Evolutionary conservation across 2,329 filamentous ascomycete genomes (phyloP).

Genomic region (Cephalotrichum gorgonifer): DNA sequence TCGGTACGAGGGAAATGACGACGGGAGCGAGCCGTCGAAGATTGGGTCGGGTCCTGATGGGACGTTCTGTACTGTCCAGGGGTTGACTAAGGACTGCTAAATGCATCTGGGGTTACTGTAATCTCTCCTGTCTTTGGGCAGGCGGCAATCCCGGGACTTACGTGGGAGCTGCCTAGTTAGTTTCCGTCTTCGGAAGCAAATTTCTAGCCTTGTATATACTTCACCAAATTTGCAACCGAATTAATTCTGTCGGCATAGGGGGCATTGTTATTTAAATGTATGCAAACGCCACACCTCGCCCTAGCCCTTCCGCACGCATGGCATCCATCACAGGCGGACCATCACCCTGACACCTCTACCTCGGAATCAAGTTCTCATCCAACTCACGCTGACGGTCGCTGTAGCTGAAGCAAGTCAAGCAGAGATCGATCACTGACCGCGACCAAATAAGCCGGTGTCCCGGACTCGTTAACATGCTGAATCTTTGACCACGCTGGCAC

Average conservation of each 20-base stretch:
- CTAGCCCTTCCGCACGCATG: too few relatives aligned
- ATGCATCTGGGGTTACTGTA: background rate
- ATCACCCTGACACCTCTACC: too few relatives aligned
- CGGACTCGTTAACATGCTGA: slow-evolving; percentile 29
- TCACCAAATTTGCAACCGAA: too few relatives aligned
- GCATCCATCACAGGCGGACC: too few relatives aligned
- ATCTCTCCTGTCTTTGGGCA: too few relatives aligned
- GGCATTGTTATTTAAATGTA: too few relatives aligned
- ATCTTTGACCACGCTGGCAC: slow-evolving; percentile 40
- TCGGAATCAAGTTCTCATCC: too few relatives aligned
- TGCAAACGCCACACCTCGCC: too few relatives aligned
- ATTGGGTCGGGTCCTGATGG: slow-evolving; percentile 8
- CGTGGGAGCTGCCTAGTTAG: too few relatives aligned
- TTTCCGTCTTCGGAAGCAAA: too few relatives aligned
- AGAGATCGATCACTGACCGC: slow-evolving; percentile 23
- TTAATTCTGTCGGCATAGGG: too few relatives aligned
- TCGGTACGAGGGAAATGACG: slow-evolving; percentile 7
- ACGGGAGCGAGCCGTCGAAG: slow-evolving; percentile 7
- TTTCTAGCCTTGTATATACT: background rate
- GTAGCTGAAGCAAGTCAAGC: slow-evolving; percentile 7
- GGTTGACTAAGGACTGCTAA: slow-evolving; percentile 7
- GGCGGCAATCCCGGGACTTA: too few relatives aligned
- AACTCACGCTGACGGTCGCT: background rate
- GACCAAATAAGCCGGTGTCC: slow-evolving; percentile 20
- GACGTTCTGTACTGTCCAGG: slow-evolving; percentile 6